Conservation (phyloP, 2,329 filamentous ascomycete genomes). For the Fulvia fulva region DNA sequence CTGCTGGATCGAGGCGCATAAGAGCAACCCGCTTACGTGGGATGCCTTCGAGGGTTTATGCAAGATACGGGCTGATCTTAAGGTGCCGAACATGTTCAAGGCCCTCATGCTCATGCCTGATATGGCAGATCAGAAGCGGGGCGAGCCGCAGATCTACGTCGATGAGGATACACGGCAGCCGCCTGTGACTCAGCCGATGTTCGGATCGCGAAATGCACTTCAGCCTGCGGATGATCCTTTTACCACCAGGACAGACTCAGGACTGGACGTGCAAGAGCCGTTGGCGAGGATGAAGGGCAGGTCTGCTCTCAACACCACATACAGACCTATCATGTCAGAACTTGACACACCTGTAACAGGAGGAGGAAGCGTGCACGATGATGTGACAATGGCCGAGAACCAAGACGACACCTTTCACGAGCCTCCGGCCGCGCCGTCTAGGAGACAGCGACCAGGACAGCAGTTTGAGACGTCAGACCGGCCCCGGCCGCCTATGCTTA, state of each 20-base stretch:
- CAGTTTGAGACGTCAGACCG: slow-evolving; percentile 27
- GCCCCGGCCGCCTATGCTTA: slow-evolving; percentile 35
- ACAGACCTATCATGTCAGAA: slow-evolving; percentile 20
- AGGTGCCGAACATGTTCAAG: slow-evolving; percentile 82
- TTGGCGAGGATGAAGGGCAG: slow-evolving; percentile 44
- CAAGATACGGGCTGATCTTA: slow-evolving; percentile 74
- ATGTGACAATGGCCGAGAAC: slow-evolving; percentile 35
- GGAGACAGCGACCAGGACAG: slow-evolving; percentile 33
- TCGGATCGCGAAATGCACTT: slow-evolving; percentile 15
- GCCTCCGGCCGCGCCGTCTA: slow-evolving; percentile 46
- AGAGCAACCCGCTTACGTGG: slow-evolving; percentile 95
- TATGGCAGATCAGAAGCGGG: slow-evolving; percentile 27
- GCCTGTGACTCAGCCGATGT: slow-evolving; percentile 24
- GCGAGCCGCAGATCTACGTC: slow-evolving; percentile 28
- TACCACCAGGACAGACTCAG: slow-evolving; percentile 29
- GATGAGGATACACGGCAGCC: slow-evolving; percentile 26
- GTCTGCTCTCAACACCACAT: slow-evolving; percentile 27
- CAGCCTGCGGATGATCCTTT: slow-evolving; percentile 40
- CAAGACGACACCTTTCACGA: slow-evolving; percentile 33
- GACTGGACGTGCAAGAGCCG: slow-evolving; percentile 32
- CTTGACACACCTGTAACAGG: slow-evolving; percentile 48
- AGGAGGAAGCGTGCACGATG: slow-evolving; percentile 39
- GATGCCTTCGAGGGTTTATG: slow-evolving; percentile 89
- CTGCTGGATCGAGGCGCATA: slow-evolving; percentile 83
- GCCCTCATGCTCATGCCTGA: slow-evolving; percentile 60